Percentiles rank a stretch among this genome's conserved stretches.
Evolutionary conservation across 2,329 filamentous ascomycete species (phyloP).

Genomic region (Alternaria arborescens): DNA sequence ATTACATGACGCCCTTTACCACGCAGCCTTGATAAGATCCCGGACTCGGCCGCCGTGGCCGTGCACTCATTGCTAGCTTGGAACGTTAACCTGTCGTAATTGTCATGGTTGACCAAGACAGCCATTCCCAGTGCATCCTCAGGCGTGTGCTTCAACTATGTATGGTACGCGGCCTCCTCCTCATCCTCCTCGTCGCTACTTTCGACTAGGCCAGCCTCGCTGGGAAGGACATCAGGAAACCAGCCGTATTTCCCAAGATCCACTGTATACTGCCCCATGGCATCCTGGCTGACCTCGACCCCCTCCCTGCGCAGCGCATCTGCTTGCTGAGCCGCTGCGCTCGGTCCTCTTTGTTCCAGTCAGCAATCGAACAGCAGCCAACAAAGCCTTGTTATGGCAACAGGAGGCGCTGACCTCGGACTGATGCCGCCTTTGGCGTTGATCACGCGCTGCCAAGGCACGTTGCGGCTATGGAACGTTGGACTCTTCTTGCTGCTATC

Average conservation of each 20-base stretch:
- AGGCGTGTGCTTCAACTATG: constrained; percentile 36
- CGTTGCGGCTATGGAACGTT: constrained; percentile 75
- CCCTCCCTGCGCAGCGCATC: constrained; percentile 57
- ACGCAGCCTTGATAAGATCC: constrained; percentile 37
- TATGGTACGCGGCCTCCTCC: constrained; percentile 46
- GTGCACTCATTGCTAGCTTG: constrained; percentile 26
- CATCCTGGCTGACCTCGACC: constrained; percentile 56
- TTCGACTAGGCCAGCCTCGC: constrained; percentile 52
- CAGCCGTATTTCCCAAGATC: constrained; percentile 59
- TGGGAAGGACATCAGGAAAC: constrained; percentile 62
- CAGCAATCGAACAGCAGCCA: constrained; percentile 27
- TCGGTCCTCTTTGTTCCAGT: constrained; percentile 51
- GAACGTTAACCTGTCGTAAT: constrained; percentile 17
- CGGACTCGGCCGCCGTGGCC: constrained; percentile 37
- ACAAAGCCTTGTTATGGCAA: constrained; percentile 19
- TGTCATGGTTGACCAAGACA: constrained; percentile 10
- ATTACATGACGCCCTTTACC: constrained; percentile 27
- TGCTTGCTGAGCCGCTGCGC: constrained; percentile 58
- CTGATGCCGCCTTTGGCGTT: constrained; percentile 88
- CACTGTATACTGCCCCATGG: constrained; percentile 59
- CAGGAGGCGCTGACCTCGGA: constrained; percentile 67
- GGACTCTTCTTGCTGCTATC: constrained; percentile 53
- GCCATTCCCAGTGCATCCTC: constrained; percentile 4
- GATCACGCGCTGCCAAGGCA: constrained; percentile 95
- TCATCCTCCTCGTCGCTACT: constrained; percentile 45